Conservation (phyloP, 2,329 filamentous ascomycete species). For the Aureobasidium lini region DNA sequence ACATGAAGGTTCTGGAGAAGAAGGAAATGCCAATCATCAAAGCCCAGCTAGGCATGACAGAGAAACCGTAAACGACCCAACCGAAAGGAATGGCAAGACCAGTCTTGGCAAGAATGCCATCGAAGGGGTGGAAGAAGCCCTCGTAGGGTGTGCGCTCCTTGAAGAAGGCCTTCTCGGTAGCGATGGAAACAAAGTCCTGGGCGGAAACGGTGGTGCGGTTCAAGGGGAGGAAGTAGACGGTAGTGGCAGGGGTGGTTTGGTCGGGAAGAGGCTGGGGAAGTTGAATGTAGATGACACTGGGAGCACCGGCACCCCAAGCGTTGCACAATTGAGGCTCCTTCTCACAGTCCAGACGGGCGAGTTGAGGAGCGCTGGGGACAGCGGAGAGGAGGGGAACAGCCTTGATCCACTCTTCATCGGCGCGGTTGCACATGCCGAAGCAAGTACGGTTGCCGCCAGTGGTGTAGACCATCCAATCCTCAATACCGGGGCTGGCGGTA, state of each 20-base stretch:
- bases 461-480: conserved; percentile 69
- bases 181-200: conserved; percentile 55
- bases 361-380: conserved; percentile 55
- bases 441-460: conserved; percentile 74
- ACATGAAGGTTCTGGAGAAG: conserved; percentile 69
- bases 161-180: conserved; percentile 49
- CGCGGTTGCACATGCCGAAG: conserved; percentile 57
- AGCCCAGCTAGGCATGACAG: conserved; percentile 58
- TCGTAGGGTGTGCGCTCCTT: conserved; percentile 47
- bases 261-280: conserved; percentile 53
- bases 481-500: conserved; percentile 50
- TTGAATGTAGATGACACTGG: conserved; percentile 58
- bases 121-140: conserved; percentile 69
- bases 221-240: conserved; percentile 57
- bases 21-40: conserved; percentile 73
- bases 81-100: conserved; percentile 57
- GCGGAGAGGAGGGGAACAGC: conserved; percentile 48
- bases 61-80: conserved; percentile 58
- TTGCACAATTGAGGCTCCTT: conserved; percentile 68
- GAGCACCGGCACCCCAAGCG: conserved; percentile 59
- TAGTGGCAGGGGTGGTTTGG: conserved; percentile 55
- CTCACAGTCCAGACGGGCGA: conserved; percentile 67
- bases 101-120: conserved; percentile 57
- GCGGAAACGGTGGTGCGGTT: conserved; percentile 63
- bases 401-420: conserved; percentile 55